A percentile compares a stretch with the other conserved stretches of the same genome.
These are phyloP conservation scores for Nothophaeocryptopus gaeumannii DNA, from an alignment of 2,329 filamentous ascomycete genomes.

Conservation along the genomic window DNA sequence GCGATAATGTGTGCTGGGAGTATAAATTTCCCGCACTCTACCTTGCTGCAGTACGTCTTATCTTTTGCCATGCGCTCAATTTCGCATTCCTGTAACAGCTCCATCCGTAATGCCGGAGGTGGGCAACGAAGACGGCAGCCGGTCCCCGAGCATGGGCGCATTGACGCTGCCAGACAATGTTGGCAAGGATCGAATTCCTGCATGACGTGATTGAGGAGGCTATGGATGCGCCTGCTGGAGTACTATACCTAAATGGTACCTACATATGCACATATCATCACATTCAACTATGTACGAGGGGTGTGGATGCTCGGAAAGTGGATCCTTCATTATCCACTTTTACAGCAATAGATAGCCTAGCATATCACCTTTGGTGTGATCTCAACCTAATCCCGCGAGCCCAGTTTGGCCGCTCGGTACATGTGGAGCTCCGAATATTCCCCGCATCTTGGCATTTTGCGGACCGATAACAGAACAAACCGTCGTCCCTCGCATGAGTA, in stretches of 20 bases:
- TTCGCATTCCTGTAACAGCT: neutral
- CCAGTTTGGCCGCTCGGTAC: neutral
- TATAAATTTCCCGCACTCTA: too few species aligned
- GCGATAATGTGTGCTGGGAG: too few species aligned
- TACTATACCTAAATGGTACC: slow-evolving; percentile 1
- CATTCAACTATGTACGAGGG: slow-evolving; percentile 1
- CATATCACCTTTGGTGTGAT: slow-evolving; percentile 2
- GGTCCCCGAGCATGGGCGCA: slow-evolving; percentile 1
- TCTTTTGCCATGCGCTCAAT: too few species aligned
- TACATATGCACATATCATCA: slow-evolving; percentile 2
- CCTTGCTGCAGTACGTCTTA: too few species aligned
- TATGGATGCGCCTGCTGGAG: too few species aligned
- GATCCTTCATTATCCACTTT: neutral
- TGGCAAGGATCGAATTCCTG: slow-evolving; percentile 2
- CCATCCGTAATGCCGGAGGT: neutral
- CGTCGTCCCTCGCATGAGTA: slow-evolving; percentile 2
- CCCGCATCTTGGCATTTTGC: slow-evolving; percentile 1
- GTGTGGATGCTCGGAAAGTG: neutral
- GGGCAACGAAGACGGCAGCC: slow-evolving; percentile 1
- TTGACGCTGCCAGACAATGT: slow-evolving; percentile 1
- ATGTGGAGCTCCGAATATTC: slow-evolving; percentile 1
- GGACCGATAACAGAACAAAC: slow-evolving; percentile 2
- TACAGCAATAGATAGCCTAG: slow-evolving; percentile 2
- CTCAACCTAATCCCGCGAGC: slow-evolving; percentile 1
- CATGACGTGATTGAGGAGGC: neutral